Conservation (phyloP, 2,329 filamentous ascomycete genomes). For the Trichophyton simii region DNA sequence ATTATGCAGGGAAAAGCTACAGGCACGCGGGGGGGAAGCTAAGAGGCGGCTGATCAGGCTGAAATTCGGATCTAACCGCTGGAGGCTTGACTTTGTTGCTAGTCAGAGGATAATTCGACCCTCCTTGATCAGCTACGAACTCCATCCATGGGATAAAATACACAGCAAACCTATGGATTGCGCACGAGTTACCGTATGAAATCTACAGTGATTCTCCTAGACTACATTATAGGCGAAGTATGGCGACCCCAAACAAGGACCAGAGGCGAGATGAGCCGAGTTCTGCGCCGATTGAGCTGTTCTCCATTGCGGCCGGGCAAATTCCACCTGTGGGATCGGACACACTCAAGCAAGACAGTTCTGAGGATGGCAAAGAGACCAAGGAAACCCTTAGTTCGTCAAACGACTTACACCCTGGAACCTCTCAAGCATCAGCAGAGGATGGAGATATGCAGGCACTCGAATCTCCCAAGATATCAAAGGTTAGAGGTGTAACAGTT, state of each 20-base stretch:
- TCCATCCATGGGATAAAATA: no score
- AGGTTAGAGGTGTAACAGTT: slow-evolving; percentile 11
- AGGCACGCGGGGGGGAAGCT: no score
- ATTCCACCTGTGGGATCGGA: neutral
- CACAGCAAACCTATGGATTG: neutral
- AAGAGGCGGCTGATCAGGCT: no score
- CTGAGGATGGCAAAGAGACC: neutral
- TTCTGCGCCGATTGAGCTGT: neutral
- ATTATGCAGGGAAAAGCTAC: no score
- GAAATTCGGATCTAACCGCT: no score
- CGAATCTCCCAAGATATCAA: slow-evolving; percentile 7
- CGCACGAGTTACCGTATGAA: neutral
- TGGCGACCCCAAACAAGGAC: neutral
- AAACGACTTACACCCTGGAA: neutral
- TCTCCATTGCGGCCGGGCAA: neutral
- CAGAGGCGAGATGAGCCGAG: neutral
- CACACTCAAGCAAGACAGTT: neutral
- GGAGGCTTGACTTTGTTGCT: no score
- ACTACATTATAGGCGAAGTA: neutral
- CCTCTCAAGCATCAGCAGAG: neutral
- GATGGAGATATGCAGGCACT: neutral
- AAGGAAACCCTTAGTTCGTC: neutral
- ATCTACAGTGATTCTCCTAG: neutral
- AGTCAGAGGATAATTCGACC: no score
- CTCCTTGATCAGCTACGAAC: no score